Evolutionary conservation across 2,329 filamentous ascomycete species (phyloP).

Genomic region (Lachnellula occidentalis): DNA sequence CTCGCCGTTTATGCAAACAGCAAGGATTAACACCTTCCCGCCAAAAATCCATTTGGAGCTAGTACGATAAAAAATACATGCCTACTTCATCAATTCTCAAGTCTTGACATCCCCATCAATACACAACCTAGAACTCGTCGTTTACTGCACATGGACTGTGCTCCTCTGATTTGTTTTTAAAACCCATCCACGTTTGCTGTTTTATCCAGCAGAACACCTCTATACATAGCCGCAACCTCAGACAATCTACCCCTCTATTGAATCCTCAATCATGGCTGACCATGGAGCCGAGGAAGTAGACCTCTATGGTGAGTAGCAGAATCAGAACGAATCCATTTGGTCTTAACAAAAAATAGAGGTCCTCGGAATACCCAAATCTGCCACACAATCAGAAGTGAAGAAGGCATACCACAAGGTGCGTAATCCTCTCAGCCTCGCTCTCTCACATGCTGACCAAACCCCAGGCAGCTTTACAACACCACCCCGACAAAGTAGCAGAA

Average conservation of each 20-base stretch:
- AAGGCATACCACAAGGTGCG: constrained; percentile 91
- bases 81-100: too few species aligned
- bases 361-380: constrained; percentile 66
- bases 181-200: background rate
- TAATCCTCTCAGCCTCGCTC: constrained; percentile 9
- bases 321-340: background rate
- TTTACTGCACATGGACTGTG: too few species aligned
- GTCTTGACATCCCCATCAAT: background rate
- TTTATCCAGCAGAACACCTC: background rate
- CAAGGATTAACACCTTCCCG: background rate
- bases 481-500: constrained; percentile 93
- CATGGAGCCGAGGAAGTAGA: constrained; percentile 38
- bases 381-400: constrained; percentile 77
- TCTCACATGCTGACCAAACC: constrained; percentile 17
- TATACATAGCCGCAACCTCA: background rate
- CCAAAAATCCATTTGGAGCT: background rate
- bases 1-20: background rate
- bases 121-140: background rate
- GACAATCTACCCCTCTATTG: constrained; percentile 9
- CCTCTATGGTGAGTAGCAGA: constrained; percentile 50
- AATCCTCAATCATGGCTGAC: constrained; percentile 25
- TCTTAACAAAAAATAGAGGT: constrained; percentile 55
- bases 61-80: background rate
- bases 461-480: constrained; percentile 78
- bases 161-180: too few species aligned